Conservation (phyloP, 768 basidiomycete species). For the Strobilomyces confusus region DNA sequence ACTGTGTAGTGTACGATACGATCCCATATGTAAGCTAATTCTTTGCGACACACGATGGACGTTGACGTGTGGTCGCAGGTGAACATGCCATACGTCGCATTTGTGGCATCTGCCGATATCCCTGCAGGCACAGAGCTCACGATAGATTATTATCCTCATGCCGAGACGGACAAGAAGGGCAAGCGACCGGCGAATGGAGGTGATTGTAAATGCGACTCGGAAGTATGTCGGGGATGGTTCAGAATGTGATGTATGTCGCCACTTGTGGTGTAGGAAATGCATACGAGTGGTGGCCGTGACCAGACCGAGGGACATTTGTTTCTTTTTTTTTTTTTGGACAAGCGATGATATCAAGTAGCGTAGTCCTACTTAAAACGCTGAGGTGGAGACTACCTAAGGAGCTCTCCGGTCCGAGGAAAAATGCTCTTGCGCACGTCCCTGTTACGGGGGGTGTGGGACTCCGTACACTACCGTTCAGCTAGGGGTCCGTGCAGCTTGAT, state of each 20-base stretch:
- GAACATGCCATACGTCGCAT: slow-evolving; percentile 60
- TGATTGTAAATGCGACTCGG: slow-evolving; percentile 37
- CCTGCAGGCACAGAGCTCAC: slow-evolving; percentile 52
- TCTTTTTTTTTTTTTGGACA: too few species aligned
- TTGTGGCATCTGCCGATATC: slow-evolving; percentile 49
- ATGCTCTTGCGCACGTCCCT: too few species aligned
- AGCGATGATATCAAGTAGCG: too few species aligned
- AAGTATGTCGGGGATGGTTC: slow-evolving; percentile 38
- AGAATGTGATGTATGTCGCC: background rate
- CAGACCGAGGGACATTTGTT: too few species aligned
- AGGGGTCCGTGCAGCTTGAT: too few species aligned
- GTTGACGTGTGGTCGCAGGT: slow-evolving; percentile 33
- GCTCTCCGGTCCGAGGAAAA: too few species aligned
- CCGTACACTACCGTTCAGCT: too few species aligned
- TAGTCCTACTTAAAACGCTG: too few species aligned
- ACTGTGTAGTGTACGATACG: slow-evolving; percentile 59
- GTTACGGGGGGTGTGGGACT: too few species aligned
- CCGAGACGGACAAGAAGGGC: slow-evolving; percentile 24
- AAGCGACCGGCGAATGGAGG: slow-evolving; percentile 26
- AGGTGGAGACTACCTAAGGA: too few species aligned
- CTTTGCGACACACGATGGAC: background rate
- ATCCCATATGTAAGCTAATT: slow-evolving; percentile 43
- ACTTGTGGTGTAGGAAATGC: background rate
- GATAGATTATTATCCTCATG: slow-evolving; percentile 59
- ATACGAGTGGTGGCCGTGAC: too few species aligned